These are phyloP conservation scores for Ramularia endophylla DNA, from an alignment of 2,329 filamentous ascomycete genomes.

Conservation along the genomic window DNA sequence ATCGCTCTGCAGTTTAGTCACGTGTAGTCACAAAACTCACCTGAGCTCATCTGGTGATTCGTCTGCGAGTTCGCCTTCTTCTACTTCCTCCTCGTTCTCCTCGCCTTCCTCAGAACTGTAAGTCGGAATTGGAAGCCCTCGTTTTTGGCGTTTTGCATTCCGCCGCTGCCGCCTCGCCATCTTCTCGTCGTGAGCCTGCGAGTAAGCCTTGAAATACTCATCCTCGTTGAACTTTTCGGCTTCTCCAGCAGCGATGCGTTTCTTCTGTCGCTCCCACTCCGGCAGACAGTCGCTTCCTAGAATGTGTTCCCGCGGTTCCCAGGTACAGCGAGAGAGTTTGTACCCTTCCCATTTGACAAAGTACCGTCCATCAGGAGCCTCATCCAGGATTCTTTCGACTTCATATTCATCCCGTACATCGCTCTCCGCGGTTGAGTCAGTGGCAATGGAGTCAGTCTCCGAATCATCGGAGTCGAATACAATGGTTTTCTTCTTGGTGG, in stretches of 20 bases:
- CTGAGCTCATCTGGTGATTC: slow-evolving; percentile 9
- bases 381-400: slow-evolving; percentile 29
- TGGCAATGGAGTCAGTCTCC: slow-evolving; percentile 25
- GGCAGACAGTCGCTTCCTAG: slow-evolving; percentile 9
- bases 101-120: slow-evolving; percentile 8
- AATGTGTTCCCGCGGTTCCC: slow-evolving; percentile 26
- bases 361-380: slow-evolving; percentile 14
- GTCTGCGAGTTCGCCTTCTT: slow-evolving; percentile 7
- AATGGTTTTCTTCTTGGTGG: neutral
- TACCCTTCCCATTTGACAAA: slow-evolving; percentile 31
- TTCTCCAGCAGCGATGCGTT: slow-evolving; percentile 11
- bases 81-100: slow-evolving; percentile 9
- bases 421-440: slow-evolving; percentile 21
- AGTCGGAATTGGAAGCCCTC: slow-evolving; percentile 6
- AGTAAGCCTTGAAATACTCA: slow-evolving; percentile 15
- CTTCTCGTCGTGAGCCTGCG: slow-evolving; percentile 7
- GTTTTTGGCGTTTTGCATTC: slow-evolving; percentile 22
- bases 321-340: slow-evolving; percentile 20
- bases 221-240: slow-evolving; percentile 20
- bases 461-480: slow-evolving; percentile 14
- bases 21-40: no score
- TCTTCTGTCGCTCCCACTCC: slow-evolving; percentile 22
- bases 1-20: no score
- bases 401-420: slow-evolving; percentile 21
- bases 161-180: slow-evolving; percentile 15